Conservation (phyloP, 2,329 filamentous ascomycete species). For the Epichloe festucae region DNA sequence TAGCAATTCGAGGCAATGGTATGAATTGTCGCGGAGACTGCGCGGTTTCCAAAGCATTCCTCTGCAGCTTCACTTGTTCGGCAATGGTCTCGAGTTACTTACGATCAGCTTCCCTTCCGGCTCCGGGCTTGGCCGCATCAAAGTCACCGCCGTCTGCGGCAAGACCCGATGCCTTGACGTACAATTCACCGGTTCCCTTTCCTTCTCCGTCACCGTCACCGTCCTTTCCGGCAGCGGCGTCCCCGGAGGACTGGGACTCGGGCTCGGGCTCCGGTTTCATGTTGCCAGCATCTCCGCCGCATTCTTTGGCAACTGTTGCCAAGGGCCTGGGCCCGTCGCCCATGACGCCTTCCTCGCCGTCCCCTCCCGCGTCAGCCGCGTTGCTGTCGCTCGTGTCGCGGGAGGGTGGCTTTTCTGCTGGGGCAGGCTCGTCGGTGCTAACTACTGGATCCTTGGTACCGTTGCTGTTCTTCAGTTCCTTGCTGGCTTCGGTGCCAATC, state of each 20-base stretch:
- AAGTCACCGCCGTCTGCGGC: slow-evolving; percentile 55
- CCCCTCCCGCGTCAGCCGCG: slow-evolving; percentile 21
- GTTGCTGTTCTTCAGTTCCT: background rate
- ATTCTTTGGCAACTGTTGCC: slow-evolving; percentile 20
- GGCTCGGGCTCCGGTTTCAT: background rate
- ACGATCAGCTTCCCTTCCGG: slow-evolving; percentile 55
- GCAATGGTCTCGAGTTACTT: slow-evolving; percentile 16
- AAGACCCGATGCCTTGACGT: slow-evolving; percentile 44
- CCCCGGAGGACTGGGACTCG: background rate
- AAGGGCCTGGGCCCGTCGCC: slow-evolving; percentile 18
- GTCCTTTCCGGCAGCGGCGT: slow-evolving; percentile 1
- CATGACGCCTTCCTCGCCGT: slow-evolving; percentile 19
- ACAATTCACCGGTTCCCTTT: slow-evolving; percentile 41
- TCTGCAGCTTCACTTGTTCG: background rate
- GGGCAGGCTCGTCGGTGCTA: background rate
- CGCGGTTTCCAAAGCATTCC: background rate
- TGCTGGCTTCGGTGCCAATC: background rate
- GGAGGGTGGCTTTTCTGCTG: slow-evolving; percentile 5
- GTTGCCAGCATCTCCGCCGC: slow-evolving; percentile 20
- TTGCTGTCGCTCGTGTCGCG: slow-evolving; percentile 8
- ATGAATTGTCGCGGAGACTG: background rate
- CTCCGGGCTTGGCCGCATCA: slow-evolving; percentile 50
- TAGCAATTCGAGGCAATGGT: no score
- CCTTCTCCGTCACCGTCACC: slow-evolving; percentile 9
- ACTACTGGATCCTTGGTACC: background rate